Percentiles rank a stretch among this genome's conserved stretches.
These are phyloP conservation scores for Solanum aculeatissimum DNA, from an alignment of 305 asterid species.

Conservation along the genomic window DNA sequence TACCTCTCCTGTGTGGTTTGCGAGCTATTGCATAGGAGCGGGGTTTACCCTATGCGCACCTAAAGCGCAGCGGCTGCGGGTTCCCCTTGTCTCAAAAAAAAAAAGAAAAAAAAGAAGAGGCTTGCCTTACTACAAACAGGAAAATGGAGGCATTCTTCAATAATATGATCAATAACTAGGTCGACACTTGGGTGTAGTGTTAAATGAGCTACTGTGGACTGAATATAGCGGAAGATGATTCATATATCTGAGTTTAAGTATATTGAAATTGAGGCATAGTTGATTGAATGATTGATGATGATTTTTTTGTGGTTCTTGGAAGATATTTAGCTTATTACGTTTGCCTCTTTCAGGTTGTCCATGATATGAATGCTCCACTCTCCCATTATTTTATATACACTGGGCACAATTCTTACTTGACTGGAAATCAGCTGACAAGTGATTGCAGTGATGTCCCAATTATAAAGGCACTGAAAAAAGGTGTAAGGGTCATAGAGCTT, in stretches of 20 bases:
- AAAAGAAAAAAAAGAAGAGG: not conserved
- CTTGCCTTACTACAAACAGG: not conserved
- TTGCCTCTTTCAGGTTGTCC: conserved; percentile 45
- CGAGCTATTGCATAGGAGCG: too few species aligned
- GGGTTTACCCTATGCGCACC: too few species aligned
- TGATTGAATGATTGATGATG: not conserved
- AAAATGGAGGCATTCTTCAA: not conserved
- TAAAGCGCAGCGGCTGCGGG: too few species aligned
- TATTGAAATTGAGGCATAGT: not conserved
- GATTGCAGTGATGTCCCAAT: conserved; percentile 88
- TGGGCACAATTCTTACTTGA: conserved; percentile 85
- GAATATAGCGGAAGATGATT: not conserved
- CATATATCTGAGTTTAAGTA: not conserved
- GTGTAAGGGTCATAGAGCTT: conserved; percentile 83
- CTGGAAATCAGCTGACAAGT: conserved; percentile 90
- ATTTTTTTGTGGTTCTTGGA: not conserved
- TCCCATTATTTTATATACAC: conserved; percentile 78
- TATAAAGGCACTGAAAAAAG: conserved; percentile 64
- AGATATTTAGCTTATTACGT: not conserved
- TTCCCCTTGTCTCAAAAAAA: too few species aligned
- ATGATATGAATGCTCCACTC: conserved; percentile 70
- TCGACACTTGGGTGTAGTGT: not conserved
- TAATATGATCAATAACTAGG: not conserved
- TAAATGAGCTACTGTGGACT: not conserved
- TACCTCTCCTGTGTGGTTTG: too few species aligned